Evolutionary conservation across 768 basidiomycete species (phyloP), one percentile per base, ranked within the genome.

Genomic region (Mycena venus): DNA sequence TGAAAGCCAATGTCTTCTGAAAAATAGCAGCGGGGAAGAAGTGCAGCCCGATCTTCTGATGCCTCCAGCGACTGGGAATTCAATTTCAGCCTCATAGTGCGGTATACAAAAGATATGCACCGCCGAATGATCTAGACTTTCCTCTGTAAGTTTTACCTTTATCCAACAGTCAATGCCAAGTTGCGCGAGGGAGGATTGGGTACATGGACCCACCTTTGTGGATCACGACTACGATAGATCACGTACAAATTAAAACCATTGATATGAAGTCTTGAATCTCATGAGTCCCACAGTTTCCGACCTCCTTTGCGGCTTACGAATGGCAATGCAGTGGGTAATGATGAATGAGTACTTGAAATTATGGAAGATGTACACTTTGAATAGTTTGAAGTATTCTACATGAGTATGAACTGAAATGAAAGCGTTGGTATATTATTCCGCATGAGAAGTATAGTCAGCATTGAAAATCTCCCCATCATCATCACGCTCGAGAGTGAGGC

Each of bases 191-290:
- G 2, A 47, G 49, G 25, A 51, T 77, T 12, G 8, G 36, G 11
- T 67, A 55, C 11, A 73, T 69, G 11, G 42, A 71, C 5, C 75
- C 73, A 9, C 66, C 38, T 1, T 25, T 78, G 25, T 79, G 79
- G 78, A 77, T 79, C 14, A 79, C 76, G 23, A 77, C 73, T 19
- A 53, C 78, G 12, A 44, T 79, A 53, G 74, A 75, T 17, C 58
- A 70, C 3, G 70, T 66, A 68, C 9, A 55, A 38, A 21, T 34
- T 32, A 4, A 36, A 7, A 38, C 14, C 7, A 38, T 14, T 8
- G 8, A 49, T 49, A 9, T 23, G 21, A 5, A n/a, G 3, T 23
- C 14, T 23, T 6, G 4, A 49, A 23, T 49, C n/a, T 49, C 6
- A n/a, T 4, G 8, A 49, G 47, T 49, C 23, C n/a, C 21, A 49